A percentile compares a stretch with the other conserved stretches of the same genome.
Conservation (phyloP, 2,329 filamentous ascomycete genomes). For the Esteya vermicola region DNA sequence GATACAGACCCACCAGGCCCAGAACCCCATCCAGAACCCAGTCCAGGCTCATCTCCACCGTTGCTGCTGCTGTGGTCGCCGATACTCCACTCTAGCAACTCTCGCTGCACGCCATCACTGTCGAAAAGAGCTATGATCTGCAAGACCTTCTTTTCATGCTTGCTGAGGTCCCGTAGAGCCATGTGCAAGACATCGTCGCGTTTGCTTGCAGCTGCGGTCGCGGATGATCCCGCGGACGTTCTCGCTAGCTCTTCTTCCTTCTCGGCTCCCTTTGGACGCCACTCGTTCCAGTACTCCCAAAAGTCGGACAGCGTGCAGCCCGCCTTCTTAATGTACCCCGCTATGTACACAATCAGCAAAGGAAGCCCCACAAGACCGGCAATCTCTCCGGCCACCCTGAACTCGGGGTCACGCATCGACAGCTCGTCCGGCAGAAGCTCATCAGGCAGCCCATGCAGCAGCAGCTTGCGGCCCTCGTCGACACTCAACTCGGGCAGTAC, state of each 20-base stretch:
- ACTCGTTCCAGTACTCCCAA: constrained; percentile 10
- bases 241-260: too few relatives aligned
- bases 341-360: constrained; percentile 9
- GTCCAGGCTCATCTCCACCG: too few relatives aligned
- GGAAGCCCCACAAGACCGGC: constrained; percentile 5
- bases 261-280: constrained; percentile 7
- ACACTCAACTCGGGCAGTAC: constrained; percentile 4
- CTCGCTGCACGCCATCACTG: constrained; percentile 8
- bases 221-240: too few relatives aligned
- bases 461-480: constrained; percentile 8
- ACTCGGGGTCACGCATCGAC: constrained; percentile 7
- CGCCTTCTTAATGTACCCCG: constrained; percentile 8
- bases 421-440: constrained; percentile 6
- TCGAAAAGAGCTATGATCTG: constrained; percentile 10
- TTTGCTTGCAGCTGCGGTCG: not conserved
- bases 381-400: constrained; percentile 7
- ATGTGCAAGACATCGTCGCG: constrained; percentile 5
- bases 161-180: constrained; percentile 6
- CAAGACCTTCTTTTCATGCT: constrained; percentile 7
- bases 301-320: constrained; percentile 8
- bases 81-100: constrained; percentile 8
- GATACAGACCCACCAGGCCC: too few relatives aligned
- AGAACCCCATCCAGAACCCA: too few relatives aligned
- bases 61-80: too few relatives aligned
- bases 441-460: constrained; percentile 6